Base-by-base conservation (phyloP, 1,139 yeast genomes). In the Suhomyces anneliseae region DNA sequence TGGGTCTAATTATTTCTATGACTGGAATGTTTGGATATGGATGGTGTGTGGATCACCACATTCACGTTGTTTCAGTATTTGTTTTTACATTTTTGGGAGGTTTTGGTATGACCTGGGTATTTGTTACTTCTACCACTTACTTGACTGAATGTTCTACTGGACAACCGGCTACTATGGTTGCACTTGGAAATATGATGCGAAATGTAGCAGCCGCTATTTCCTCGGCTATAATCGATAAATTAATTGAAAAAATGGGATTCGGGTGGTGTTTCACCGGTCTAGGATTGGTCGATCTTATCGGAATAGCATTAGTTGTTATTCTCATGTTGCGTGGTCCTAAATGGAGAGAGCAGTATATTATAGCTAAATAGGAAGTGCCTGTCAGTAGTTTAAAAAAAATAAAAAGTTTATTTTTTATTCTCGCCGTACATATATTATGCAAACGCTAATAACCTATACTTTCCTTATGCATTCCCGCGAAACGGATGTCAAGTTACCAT, bases 181-280 rank as follows among this genome's bases (percentile, higher is more conserved):
- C 87, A 0, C 64, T 81, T 46, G 82, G 82, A 1, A 80, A 82
- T 50, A 66, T 78, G 48, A 72, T 79, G 61, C 66, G 87, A 55
- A 81, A 81, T 53, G 57, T 73, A 8, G 81, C 81, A 0, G 86
- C 87, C 1, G 83, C 84, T 2, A 68, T 80, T 0, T 72, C 83
- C 27, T 76, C 85, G 0, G 79, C 72, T 0, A 63, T 79, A 3
- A 69, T 81, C 26, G 70, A 74, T 6, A 66, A 60, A 15, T 53
- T 81, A 10, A 66, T 74, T 8, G 46, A 59, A 7, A 59, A 55
- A 44, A 79, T 81, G 78, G 83, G 83, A 0, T 68, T 69, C 51
- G 85, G 84, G 0, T 81, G 84, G 84, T 79, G 83, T 49, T 81
- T 81, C 52, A 78, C 83, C 1, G 83, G 83, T 0, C 60, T 80